Conservation (phyloP, 2,329 filamentous ascomycete species). For the Anisogramma anomala region DNA sequence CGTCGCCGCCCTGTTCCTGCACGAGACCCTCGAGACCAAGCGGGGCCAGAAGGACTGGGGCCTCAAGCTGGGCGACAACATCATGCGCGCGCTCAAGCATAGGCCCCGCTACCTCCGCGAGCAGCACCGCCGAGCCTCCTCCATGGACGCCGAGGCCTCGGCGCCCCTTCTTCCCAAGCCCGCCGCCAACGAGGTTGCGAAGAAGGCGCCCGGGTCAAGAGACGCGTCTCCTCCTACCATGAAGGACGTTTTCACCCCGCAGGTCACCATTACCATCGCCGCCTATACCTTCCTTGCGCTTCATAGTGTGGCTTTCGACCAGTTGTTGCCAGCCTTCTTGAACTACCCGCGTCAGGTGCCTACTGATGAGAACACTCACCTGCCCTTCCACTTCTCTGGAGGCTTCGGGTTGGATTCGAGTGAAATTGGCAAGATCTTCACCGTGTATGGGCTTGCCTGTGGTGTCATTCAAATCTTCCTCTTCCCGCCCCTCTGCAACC, state of each 20-base stretch:
- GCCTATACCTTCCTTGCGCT: conserved; percentile 72
- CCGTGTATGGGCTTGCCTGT: conserved; percentile 66
- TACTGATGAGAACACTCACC: conserved; percentile 42
- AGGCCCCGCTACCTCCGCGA: conserved; percentile 19
- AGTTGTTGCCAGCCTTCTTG: conserved; percentile 78
- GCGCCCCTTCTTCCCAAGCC: conserved; percentile 38
- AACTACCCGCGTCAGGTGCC: conserved; percentile 54
- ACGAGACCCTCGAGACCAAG: conserved; percentile 71
- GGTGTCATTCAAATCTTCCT: conserved; percentile 77
- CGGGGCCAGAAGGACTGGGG: conserved; percentile 63
- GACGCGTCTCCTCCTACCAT: conserved; percentile 26
- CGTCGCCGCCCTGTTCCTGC: conserved; percentile 66
- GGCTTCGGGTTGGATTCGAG: conserved; percentile 66
- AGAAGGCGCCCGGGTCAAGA: background rate
- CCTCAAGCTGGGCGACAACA: conserved; percentile 55
- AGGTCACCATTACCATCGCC: conserved; percentile 63
- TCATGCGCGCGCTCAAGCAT: conserved; percentile 32
- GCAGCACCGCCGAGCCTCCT: conserved; percentile 30
- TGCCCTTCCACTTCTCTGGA: conserved; percentile 72
- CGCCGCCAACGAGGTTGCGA: conserved; percentile 14
- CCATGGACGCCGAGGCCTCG: conserved; percentile 45
- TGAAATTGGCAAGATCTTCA: conserved; percentile 77
- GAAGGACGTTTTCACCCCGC: conserved; percentile 57
- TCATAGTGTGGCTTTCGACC: conserved; percentile 76
- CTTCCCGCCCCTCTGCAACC: conserved; percentile 64